Base-by-base conservation (phyloP, 1,139 yeast species). In the Blastobotrys arbuscula region DNA sequence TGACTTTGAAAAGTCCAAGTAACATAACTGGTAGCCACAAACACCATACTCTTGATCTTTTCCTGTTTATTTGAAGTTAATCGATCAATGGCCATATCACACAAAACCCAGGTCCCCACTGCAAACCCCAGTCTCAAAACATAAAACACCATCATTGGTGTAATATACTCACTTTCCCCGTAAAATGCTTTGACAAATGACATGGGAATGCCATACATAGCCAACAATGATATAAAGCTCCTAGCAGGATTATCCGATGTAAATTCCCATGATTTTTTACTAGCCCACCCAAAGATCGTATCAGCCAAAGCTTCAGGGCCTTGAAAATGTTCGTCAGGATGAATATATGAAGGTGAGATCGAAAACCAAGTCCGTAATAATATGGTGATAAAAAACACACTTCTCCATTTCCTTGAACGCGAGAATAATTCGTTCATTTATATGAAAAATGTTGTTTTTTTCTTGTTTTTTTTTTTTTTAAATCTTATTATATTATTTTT, bases 261-360 rank as follows among this genome's bases (percentile, higher is more conserved):
- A 64, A 87, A 92, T 63, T 94, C 99, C 99, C 98, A 94, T 0
- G 97, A 89, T 1, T 76, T 62, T 24, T 77, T 74, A 1, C 80
- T 76, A 37, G 74, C 68, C 67, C 73, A 77, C 4, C 76, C 77
- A 47, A 77, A 71, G 30, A 80, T 64, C 62, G 60, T 64, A 56
- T 69, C 66, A 4, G 83, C 74, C 18, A 92, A 62, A 0, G 86
- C 82, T 62, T 89, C 95, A 31, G 94, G 76, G 20, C 84, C 79
- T 65, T 94, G 99, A 64, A 88, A 87, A 64, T 90, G 96, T 68
- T 94, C 99, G 71, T 94, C 99, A 0, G 98, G 98, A 59, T 94
- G 99, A 44, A 94, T 82, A 63, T 94, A 94, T 0, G 97, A 87
- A 39, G 84, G 76, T 44, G 84, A 79, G 1, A 85, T 64, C 0